Percentiles rank a stretch among this genome's conserved stretches.
Conservation (phyloP, 2,329 filamentous ascomycete genomes). For the Helotiales sp. region DNA sequence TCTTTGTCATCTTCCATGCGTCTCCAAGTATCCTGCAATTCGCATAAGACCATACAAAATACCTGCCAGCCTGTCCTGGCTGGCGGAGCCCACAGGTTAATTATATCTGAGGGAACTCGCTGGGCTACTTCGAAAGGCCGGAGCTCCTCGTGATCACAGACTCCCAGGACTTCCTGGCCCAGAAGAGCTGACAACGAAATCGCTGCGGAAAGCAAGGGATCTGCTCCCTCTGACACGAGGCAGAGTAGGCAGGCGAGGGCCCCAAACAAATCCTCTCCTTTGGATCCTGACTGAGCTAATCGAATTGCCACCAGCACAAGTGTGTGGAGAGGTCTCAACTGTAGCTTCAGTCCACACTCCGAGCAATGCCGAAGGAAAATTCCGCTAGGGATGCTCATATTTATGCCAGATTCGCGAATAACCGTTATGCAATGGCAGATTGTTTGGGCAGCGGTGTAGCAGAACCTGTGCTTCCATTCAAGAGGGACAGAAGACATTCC, state of each 20-base stretch:
- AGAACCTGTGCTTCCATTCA: slow-evolving; percentile 45
- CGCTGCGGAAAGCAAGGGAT: slow-evolving; percentile 24
- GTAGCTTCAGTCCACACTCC: slow-evolving; percentile 36
- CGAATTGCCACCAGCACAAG: slow-evolving; percentile 38
- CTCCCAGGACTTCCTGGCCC: neutral
- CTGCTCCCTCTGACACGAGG: slow-evolving; percentile 32
- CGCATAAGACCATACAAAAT: neutral
- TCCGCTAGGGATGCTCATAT: slow-evolving; percentile 5
- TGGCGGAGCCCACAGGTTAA: slow-evolving; percentile 1
- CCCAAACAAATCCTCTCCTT: slow-evolving; percentile 41
- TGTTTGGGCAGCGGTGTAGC: slow-evolving; percentile 41
- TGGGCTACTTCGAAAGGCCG: slow-evolving; percentile 17
- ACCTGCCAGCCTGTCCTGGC: slow-evolving; percentile 3
- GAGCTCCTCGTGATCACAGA: slow-evolving; percentile 27
- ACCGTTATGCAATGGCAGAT: slow-evolving; percentile 34
- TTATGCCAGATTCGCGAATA: neutral
- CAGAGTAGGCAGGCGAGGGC: slow-evolving; percentile 38
- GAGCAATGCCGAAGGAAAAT: slow-evolving; percentile 11
- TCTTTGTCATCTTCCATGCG: neutral
- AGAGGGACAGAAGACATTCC: slow-evolving; percentile 31
- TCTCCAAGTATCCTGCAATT: neutral
- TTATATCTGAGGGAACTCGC: neutral
- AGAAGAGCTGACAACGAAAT: slow-evolving; percentile 2
- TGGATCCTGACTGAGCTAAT: slow-evolving; percentile 33
- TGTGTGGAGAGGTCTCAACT: slow-evolving; percentile 37